Percentiles rank a stretch among this genome's conserved stretches.
These are phyloP conservation scores for Haberlea rhodopensis DNA, from an alignment of 257 asterid species.

Conservation along the genomic window DNA sequence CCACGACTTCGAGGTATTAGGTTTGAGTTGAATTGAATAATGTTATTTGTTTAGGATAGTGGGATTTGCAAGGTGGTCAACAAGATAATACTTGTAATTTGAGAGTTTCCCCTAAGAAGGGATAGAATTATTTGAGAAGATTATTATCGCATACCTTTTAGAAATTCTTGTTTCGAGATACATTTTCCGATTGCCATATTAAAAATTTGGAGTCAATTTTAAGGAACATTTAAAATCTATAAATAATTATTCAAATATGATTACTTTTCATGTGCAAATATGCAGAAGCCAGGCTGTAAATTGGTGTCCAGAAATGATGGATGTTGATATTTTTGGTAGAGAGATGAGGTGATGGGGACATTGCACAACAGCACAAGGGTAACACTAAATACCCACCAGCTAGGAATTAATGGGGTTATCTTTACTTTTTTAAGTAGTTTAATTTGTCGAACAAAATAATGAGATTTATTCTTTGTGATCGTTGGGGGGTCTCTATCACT, in stretches of 20 bases:
- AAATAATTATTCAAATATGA: too few species aligned
- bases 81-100: too few species aligned
- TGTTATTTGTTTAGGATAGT: too few species aligned
- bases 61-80: too few species aligned
- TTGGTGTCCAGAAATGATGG: conserved; percentile 29
- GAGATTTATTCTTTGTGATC: background rate
- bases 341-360: conserved; percentile 18
- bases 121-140: background rate
- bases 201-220: background rate
- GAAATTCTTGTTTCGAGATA: background rate
- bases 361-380: background rate
- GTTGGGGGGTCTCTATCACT: conserved; percentile 28
- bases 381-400: conserved; percentile 33
- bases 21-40: too few species aligned
- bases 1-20: too few species aligned
- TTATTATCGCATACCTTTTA: background rate
- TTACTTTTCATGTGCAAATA: conserved; percentile 8
- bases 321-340: conserved; percentile 16
- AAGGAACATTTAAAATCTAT: too few species aligned
- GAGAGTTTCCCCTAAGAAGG: background rate
- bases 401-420: background rate
- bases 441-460: conserved; percentile 5
- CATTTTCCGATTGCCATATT: background rate
- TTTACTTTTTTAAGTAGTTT: background rate
- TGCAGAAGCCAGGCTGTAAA: conserved; percentile 31